Percentiles rank a stretch among this genome's conserved stretches.
Evolutionary conservation across 768 basidiomycete genomes (phyloP).

Genomic region (Mycena venus): DNA sequence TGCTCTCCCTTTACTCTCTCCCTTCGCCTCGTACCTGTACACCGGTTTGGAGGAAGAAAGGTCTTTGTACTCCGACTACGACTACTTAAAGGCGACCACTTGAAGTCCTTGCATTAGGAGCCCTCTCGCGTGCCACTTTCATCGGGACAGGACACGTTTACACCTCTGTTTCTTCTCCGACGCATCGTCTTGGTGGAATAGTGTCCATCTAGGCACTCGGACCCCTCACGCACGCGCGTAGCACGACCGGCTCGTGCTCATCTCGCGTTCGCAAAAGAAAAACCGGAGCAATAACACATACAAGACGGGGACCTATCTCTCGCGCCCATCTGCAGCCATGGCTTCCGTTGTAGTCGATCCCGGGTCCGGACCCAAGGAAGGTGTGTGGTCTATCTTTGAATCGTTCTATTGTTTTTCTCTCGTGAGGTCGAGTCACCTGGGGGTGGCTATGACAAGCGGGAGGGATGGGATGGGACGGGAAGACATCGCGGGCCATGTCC

Average conservation of each 20-base stretch:
- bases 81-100: neutral
- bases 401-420: neutral
- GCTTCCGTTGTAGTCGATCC: neutral
- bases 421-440: neutral
- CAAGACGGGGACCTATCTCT: neutral
- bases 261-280: neutral
- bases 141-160: neutral
- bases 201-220: too few relatives aligned
- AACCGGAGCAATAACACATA: neutral
- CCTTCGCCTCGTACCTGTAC: neutral
- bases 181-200: too few relatives aligned
- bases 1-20: neutral
- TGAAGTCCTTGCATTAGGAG: neutral
- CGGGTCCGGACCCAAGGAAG: too few relatives aligned
- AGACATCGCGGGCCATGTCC: too few relatives aligned
- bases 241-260: slow-evolving; percentile 18
- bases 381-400: neutral
- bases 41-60: neutral
- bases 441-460: neutral
- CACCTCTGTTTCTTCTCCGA: too few relatives aligned
- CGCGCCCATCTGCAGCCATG: neutral
- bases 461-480: neutral
- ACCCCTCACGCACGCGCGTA: neutral
- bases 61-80: too few relatives aligned
- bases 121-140: neutral